Percentiles rank a stretch among this genome's conserved stretches.
Evolutionary conservation across 2,329 filamentous ascomycete species (phyloP).

Genomic region (Trichoderma sp.): DNA sequence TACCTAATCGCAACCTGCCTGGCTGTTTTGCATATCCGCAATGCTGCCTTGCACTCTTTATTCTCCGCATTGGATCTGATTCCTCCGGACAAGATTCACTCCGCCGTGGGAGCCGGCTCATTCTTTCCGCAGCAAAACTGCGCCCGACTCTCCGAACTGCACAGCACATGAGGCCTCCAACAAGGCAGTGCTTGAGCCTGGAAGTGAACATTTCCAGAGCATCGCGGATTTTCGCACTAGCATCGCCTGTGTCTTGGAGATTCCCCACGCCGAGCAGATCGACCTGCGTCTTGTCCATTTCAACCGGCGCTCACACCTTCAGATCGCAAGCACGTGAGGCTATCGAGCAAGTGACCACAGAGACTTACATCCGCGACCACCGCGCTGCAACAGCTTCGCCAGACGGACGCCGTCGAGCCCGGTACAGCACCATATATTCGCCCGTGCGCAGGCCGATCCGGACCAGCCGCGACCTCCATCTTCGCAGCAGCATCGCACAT

Average conservation of each 20-base stretch:
- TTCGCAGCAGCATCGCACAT: slow-evolving; percentile 1
- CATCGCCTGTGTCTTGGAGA: background rate
- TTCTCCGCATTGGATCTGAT: background rate
- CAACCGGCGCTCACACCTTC: background rate
- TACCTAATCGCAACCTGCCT: background rate
- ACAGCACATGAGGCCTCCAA: slow-evolving; percentile 17
- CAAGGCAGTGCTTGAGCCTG: slow-evolving; percentile 4
- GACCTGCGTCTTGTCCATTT: background rate
- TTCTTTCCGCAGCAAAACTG: background rate
- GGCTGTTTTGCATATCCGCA: background rate
- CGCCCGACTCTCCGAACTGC: background rate
- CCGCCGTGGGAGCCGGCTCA: background rate
- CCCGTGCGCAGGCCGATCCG: background rate
- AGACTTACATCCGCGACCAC: background rate
- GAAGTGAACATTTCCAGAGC: background rate
- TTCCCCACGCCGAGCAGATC: background rate
- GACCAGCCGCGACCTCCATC: background rate
- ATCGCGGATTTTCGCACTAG: background rate
- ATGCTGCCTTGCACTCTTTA: background rate
- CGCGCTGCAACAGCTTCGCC: background rate
- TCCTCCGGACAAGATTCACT: background rate
- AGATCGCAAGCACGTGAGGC: slow-evolving; percentile 2
- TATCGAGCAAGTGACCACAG: background rate
- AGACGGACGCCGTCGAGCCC: background rate
- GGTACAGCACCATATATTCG: background rate